Conservation (phyloP, 495 filamentous ascomycete species). For the Pseudevernia furfuracea region DNA sequence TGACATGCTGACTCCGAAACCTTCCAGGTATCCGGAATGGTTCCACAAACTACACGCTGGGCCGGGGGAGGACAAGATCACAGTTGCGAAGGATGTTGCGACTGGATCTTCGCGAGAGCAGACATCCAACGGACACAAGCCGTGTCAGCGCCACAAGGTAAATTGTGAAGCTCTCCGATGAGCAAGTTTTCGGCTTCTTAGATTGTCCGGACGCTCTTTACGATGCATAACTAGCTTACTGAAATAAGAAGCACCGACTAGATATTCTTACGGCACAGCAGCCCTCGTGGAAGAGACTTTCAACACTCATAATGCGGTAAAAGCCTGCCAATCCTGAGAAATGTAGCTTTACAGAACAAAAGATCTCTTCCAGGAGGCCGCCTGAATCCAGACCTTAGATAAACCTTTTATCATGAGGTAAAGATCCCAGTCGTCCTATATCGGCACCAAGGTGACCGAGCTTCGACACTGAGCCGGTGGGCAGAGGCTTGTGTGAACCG, state of each 20-base stretch:
- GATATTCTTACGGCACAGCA: neutral
- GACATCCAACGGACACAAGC: neutral
- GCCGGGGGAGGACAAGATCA: conserved; percentile 48
- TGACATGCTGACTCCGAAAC: neutral
- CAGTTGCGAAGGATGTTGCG: conserved; percentile 63
- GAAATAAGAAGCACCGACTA: neutral
- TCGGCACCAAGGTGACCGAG: neutral
- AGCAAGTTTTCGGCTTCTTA: neutral
- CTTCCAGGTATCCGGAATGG: conserved; percentile 41
- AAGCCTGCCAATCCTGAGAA: neutral
- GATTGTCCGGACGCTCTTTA: neutral
- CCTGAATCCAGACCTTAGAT: neutral
- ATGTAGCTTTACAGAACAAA: neutral
- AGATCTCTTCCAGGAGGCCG: neutral
- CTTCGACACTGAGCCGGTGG: neutral
- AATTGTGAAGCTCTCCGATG: conserved; percentile 1
- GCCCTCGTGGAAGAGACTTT: no score
- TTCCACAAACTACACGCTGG: conserved; percentile 76
- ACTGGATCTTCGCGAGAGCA: conserved; percentile 60
- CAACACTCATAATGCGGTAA: no score
- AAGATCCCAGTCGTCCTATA: no score
- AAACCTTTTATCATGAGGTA: neutral
- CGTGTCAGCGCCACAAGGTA: conserved; percentile 13
- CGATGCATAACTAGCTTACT: neutral
- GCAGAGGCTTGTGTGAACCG: neutral